Base-by-base conservation (phyloP, 805 yeast genomes). In the Nakazawaea ernobii region DNA sequence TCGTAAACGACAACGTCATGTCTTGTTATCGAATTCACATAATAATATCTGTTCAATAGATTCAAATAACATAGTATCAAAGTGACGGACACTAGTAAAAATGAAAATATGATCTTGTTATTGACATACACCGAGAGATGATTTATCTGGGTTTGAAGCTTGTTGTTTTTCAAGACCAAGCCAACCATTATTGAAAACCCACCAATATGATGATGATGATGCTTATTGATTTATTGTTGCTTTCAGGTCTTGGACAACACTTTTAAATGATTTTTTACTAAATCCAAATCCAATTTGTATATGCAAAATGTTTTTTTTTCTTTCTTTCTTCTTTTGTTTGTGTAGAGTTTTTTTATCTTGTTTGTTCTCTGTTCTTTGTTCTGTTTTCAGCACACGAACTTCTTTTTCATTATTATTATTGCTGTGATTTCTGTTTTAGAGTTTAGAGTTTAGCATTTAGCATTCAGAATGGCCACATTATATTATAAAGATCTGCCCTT, bases 1-100 rank as follows among this genome's bases (percentile, higher is more conserved):
- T 45, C 43, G 8, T 45, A 45, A 24, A 44, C 20, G 7, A 44
- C 26, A 9, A 44, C 39, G 10, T 32, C 30, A 8, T 36, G 29
- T 6, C 14, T 41, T n/a, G 29, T 7, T 15, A 30, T 9, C 3
- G 38, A 30, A 32, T n/a, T n/a, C 17, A 32, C 3, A 32, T 32
- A 32, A 13, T 38, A 38, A 24, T 17, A 38, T 8, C 33, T 30
- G 39, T 32, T 44, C 39, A 29, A 32, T 6, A 44, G 20, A 14
- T 44, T 44, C 33, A 44, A n/a, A 32, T 44, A 44, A 10, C 39
- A 30, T 20, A 44, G 43, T 17, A 32, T 17, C 4, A 38, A 15
- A 2, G 42, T 44, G 7, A 30, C 24, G 11, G 42, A 29, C 14
- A 37, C 15, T 6, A 44, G 41, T 10, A 38, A 20, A 20, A 38